Percentiles rank a stretch among this genome's conserved stretches.
These are phyloP conservation scores for Colletotrichum caudatum DNA, from an alignment of 2,329 filamentous ascomycete species.

Conservation along the genomic window DNA sequence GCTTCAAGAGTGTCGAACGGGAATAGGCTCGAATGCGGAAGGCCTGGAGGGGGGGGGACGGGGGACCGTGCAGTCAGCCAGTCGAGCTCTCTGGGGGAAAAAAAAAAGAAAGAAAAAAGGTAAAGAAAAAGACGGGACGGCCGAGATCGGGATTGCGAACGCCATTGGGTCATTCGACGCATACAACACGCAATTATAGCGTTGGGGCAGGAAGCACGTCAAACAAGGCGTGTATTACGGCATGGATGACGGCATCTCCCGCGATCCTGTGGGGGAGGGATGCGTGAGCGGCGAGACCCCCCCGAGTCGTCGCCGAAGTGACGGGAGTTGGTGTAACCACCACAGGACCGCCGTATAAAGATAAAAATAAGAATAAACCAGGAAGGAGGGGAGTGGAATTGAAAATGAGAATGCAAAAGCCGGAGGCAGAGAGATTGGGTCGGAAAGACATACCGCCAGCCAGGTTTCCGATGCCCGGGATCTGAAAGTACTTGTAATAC, in stretches of 20 bases:
- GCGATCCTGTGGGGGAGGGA: not conserved
- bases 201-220: constrained; percentile 25
- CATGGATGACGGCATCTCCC: constrained; percentile 36
- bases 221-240: constrained; percentile 36
- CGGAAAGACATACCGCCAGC: constrained; percentile 65
- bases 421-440: not conserved
- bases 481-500: constrained; percentile 86
- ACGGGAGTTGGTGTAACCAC: not conserved
- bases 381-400: not conserved
- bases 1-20: constrained; percentile 93
- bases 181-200: not conserved
- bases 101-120: not conserved
- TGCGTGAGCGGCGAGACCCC: not conserved
- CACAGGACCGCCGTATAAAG: not conserved
- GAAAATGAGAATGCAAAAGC: not conserved
- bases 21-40: constrained; percentile 85
- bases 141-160: constrained; percentile 10
- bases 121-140: not conserved
- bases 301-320: not conserved
- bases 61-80: constrained; percentile 5
- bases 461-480: constrained; percentile 72
- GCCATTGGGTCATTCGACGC: constrained; percentile 4
- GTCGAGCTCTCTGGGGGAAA: not conserved
- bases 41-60: constrained; percentile 66
- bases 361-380: too few species aligned